These are phyloP conservation scores for Colletotrichum ledebouriae DNA, from an alignment of 2,329 filamentous ascomycete species.

Conservation along the genomic window DNA sequence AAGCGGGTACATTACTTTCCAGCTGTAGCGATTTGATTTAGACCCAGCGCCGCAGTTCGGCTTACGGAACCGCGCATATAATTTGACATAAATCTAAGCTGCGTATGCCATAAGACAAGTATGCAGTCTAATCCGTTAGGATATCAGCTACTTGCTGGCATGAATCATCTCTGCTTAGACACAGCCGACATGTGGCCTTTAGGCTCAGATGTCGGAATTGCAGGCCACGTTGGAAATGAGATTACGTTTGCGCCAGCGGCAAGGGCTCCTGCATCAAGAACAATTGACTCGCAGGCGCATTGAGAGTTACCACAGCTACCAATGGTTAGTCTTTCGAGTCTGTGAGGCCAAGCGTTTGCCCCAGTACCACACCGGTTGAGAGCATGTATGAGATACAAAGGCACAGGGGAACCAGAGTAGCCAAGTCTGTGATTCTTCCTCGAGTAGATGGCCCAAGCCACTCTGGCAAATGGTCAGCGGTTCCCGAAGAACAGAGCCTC, in stretches of 20 bases:
- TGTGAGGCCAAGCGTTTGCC: too few species aligned
- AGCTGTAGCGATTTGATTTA: background rate
- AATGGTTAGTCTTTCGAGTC: background rate
- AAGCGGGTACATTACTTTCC: too few species aligned
- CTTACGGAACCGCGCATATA: too few species aligned
- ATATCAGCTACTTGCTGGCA: too few species aligned
- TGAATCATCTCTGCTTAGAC: too few species aligned
- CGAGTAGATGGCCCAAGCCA: constrained; percentile 6
- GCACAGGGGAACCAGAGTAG: too few species aligned
- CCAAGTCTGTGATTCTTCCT: background rate
- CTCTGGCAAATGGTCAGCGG: background rate
- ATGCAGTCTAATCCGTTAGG: too few species aligned
- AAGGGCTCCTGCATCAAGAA: background rate
- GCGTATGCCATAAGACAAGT: too few species aligned
- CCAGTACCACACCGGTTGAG: constrained; percentile 18
- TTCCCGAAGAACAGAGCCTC: background rate
- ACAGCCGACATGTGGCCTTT: background rate
- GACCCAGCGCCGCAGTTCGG: too few species aligned
- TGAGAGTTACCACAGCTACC: constrained; percentile 26
- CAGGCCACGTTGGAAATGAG: background rate
- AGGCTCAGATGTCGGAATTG: constrained; percentile 19
- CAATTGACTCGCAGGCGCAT: constrained; percentile 26
- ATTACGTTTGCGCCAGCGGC: constrained; percentile 1
- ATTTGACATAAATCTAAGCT: too few species aligned
- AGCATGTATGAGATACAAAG: constrained; percentile 4